These are phyloP conservation scores for Monocercomonoides exilis DNA, from an alignment of 78 protist species.

Conservation along the genomic window DNA sequence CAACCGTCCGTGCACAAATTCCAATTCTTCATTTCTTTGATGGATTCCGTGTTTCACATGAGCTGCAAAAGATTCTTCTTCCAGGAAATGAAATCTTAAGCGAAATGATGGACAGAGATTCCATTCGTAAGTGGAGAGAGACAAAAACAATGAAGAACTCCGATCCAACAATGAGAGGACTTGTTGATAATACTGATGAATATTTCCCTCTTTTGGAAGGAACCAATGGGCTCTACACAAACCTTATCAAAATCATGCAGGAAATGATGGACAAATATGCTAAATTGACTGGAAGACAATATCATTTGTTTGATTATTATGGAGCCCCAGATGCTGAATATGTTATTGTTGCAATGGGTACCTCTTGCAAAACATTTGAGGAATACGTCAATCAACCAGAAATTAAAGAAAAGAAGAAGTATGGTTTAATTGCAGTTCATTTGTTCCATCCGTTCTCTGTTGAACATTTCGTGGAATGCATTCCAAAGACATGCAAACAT, in stretches of 20 bases:
- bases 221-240: slow-evolving; percentile 25
- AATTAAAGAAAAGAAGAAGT: slow-evolving; percentile 15
- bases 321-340: slow-evolving; percentile 51
- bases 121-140: slow-evolving; percentile 28
- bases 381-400: slow-evolving; percentile 19
- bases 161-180: slow-evolving; percentile 44
- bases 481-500: slow-evolving; percentile 36
- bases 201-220: slow-evolving; percentile 46
- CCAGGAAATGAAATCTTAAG: slow-evolving; percentile 28
- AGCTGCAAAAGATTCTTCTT: slow-evolving; percentile 28
- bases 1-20: slow-evolving; percentile 31
- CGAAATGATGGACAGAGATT: slow-evolving; percentile 4
- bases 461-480: slow-evolving; percentile 28
- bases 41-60: slow-evolving; percentile 57
- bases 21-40: slow-evolving; percentile 68
- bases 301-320: slow-evolving; percentile 45
- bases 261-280: slow-evolving; percentile 36
- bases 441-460: slow-evolving; percentile 54
- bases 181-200: slow-evolving; percentile 27
- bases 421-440: slow-evolving; percentile 38
- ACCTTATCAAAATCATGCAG: slow-evolving; percentile 31
- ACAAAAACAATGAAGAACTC: slow-evolving; percentile 33
- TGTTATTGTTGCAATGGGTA: slow-evolving; percentile 55
- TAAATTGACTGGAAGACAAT: slow-evolving; percentile 40
- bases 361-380: slow-evolving; percentile 5